Conservation (phyloP, 352 stramenopile genomes). For the Globisporangium cederbergense region DNA sequence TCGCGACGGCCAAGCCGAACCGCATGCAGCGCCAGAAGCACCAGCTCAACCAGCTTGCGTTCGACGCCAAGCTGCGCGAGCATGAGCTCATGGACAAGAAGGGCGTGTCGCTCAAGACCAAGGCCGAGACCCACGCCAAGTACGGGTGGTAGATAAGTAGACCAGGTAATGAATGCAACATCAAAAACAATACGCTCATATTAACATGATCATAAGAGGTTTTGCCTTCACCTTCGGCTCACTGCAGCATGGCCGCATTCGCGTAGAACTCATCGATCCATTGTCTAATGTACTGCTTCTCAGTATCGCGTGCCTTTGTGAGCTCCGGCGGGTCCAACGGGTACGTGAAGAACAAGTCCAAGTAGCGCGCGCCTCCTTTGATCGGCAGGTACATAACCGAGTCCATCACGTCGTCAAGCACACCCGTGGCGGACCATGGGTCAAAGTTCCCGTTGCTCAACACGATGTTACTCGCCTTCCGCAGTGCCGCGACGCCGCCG, state of each 20-base stretch:
- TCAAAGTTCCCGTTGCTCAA: conserved; percentile 69
- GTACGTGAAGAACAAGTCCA: conserved; percentile 83
- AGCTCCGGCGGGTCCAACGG: conserved; percentile 49
- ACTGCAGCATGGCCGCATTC: too few species aligned
- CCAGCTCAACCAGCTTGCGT: conserved; percentile 80
- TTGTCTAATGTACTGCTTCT: conserved; percentile 49
- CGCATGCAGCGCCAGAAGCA: conserved; percentile 77
- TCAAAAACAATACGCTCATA: too few species aligned
- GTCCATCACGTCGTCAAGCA: conserved; percentile 33
- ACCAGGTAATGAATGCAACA: too few species aligned
- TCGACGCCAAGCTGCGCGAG: conserved; percentile 71
- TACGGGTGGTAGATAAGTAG: conserved; percentile 57
- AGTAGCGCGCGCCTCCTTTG: conserved; percentile 55
- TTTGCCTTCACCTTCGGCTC: too few species aligned
- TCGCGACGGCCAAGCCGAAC: conserved; percentile 60
- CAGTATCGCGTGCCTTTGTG: conserved; percentile 30
- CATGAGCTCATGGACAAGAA: conserved; percentile 71
- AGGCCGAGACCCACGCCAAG: conserved; percentile 76
- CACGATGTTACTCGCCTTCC: conserved; percentile 53
- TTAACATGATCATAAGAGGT: too few species aligned
- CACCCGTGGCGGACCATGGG: conserved; percentile 50
- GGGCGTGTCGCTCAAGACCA: conserved; percentile 62
- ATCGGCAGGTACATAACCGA: conserved; percentile 56
- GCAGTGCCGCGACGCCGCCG: conserved; percentile 45
- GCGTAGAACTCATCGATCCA: conserved; percentile 49